Evolutionary conservation across 169 alveolate genomes (phyloP), one percentile per base, ranked within the genome.

Genomic region (Eimeria maxima): DNA sequence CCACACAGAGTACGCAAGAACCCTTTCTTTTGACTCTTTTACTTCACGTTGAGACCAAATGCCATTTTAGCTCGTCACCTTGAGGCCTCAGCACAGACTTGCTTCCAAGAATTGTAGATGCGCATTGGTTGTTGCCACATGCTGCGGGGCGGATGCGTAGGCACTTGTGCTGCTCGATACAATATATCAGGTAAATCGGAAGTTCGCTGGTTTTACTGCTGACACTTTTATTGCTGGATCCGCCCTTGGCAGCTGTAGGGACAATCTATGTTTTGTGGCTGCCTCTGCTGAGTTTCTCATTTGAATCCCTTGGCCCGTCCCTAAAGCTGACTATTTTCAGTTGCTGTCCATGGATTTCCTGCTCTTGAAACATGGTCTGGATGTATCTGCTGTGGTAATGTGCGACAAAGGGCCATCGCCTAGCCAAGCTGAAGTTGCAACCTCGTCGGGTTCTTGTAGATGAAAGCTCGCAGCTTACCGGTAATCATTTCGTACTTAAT

Each of bases 381-480:
- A 24, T 47, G 10, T n/a, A 11, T 24, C 42, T 78, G 88, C 44
- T 45, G 45, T 8, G 24, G 33, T 10, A 11, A n/a, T 50, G 45
- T 78, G 44, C n/a, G 67, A 53, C 88, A 33, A 47, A 87, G 93
- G 93, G 93, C 6, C 81, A 87, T 63, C 93, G 93, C 16, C 65
- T 87, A 50, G 57, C 78, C n/a, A 42, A 42, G 20, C 60, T 87
- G 22, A 63, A 63, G 44, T 33, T 87, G 81, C 81, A 71, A n/a
- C 93, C 93, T 63, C 83, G 83, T 13, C 93, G 93, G 45, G 83
- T 87, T 57, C 93, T 87, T 29, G 93, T 87, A 29, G 93, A 87
- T 63, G 93, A 87, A 38, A 87, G 93, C 47, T 87, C 93, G 29
- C 93, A 87, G 33, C 81, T 87, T 65, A 87, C 93, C 38, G 93